phyloP scores from a whole-genome alignment of 1,139 yeast species.

The Meyerozyma elateridarum region DNA sequence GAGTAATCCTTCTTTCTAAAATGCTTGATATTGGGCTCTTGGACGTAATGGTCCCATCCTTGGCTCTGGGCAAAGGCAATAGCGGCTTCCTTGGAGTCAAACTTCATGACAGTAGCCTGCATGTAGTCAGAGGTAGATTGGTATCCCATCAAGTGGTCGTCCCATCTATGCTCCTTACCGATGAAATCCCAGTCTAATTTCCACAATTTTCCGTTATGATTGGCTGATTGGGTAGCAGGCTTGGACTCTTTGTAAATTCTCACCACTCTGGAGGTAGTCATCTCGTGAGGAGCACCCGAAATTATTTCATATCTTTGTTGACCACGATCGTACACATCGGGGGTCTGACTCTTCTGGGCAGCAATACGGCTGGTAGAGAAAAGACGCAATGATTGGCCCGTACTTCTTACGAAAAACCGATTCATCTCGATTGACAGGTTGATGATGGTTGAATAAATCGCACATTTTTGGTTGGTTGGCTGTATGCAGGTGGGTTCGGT shows the following conservation, averaged over 20 bases:
- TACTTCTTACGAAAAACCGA: neutral
- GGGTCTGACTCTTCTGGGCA: conserved; percentile 14
- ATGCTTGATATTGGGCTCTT: conserved; percentile 73
- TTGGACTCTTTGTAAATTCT: conserved; percentile 76
- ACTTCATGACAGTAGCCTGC: conserved; percentile 81
- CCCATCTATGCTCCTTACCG: conserved; percentile 82
- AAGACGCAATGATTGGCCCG: conserved; percentile 14
- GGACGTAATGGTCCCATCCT: conserved; percentile 81
- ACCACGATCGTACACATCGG: conserved; percentile 19
- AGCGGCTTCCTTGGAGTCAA: conserved; percentile 74
- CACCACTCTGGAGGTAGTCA: conserved; percentile 60
- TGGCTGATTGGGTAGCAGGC: conserved; percentile 79
- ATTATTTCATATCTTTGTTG: conserved; percentile 50
- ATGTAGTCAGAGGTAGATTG: conserved; percentile 77
- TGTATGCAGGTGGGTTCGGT: too few relatives aligned
- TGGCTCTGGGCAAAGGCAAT: conserved; percentile 76
- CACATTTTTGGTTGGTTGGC: too few relatives aligned
- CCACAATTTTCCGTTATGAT: conserved; percentile 57
- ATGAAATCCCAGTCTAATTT: conserved; percentile 80
- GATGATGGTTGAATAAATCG: too few relatives aligned
- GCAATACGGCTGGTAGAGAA: conserved; percentile 16
- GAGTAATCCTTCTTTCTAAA: conserved; percentile 76
- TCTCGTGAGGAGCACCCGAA: conserved; percentile 77
- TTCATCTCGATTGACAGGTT: too few relatives aligned
- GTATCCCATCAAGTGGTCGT: conserved; percentile 84